Evolutionary conservation across 306 rosid genomes (phyloP), one percentile per base, ranked within the genome.

Genomic region (cucumber (Cucumis sativus)): DNA sequence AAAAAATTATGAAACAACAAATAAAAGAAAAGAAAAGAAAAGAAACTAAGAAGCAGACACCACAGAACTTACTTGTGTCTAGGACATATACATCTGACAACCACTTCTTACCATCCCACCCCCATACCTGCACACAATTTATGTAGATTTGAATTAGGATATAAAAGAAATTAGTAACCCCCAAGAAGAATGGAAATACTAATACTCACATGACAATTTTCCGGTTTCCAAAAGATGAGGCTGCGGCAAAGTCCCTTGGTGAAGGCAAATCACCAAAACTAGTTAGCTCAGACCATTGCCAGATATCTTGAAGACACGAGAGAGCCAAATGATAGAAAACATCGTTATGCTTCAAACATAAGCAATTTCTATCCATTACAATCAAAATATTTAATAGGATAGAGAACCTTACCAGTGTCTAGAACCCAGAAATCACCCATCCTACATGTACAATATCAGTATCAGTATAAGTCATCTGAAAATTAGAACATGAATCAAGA

Each of bases 31-130:
- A 25, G 43, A 47, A 12, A 41, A 77, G 18, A 25, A 59, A 77
- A 18, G 40, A 30, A 30, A 60, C 39, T 30, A 49, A 69, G 72
- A 76, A 79, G 87, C 20, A 73, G 13, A 13, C 68, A 74, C 65
- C 39, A 79, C 77, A 40, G 51, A 49, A 72, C 63, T 75, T 92
- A 95, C 98, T 95, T 79, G 98, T 92, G 85, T 95, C 97, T 89
- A 95, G 80, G 82, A 92, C 91, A 84, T 85, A 95, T 54, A 92
- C 97, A 84, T 95, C 97, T 9, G 98, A 90, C 79, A 95, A 76
- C 97, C 98, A 95, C 87, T 87, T 95, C 80, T 92, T 95, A 40
- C 98, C 98, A 78, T 95, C 98, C 98, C 98, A 95, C 73, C 98
- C 76, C 98, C 98, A 85, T 84, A 89, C 97, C 98, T 95, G 87